Evolutionary conservation across 1,139 yeast species (phyloP).

Genomic region (Entelexis paramagnoliae): DNA sequence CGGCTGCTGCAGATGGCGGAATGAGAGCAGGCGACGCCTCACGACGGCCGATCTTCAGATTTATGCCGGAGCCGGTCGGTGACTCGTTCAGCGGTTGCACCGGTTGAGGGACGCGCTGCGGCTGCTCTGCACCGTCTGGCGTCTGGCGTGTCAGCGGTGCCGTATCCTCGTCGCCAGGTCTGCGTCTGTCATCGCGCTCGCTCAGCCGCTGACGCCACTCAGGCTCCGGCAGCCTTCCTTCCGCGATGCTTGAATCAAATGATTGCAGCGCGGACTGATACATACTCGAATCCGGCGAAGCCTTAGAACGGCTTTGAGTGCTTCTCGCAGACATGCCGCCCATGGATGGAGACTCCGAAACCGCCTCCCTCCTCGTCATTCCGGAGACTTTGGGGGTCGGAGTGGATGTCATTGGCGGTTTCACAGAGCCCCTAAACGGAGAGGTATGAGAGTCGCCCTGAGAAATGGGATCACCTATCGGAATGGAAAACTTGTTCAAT

Average conservation of each 20-base stretch:
- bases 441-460: neutral
- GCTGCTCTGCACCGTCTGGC: neutral
- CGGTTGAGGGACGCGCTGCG: neutral
- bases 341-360: too few species aligned
- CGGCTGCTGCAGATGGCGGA: neutral
- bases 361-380: too few species aligned
- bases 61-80: neutral
- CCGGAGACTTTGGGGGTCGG: neutral
- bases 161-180: neutral
- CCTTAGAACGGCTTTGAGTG: neutral
- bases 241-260: neutral
- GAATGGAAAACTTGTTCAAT: neutral
- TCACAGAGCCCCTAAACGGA: neutral
- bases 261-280: constrained; percentile 3
- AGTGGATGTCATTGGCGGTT: constrained; percentile 1
- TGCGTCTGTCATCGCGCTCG: neutral
- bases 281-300: neutral
- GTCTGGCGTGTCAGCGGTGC: neutral
- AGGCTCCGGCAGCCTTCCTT: neutral
- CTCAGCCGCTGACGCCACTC: neutral
- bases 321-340: neutral
- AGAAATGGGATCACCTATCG: neutral
- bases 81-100: neutral
- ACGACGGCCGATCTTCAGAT: neutral
- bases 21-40: neutral